Evolutionary conservation across 148 eudicot genomes (phyloP).

Genomic region (Agrostemma githago): DNA sequence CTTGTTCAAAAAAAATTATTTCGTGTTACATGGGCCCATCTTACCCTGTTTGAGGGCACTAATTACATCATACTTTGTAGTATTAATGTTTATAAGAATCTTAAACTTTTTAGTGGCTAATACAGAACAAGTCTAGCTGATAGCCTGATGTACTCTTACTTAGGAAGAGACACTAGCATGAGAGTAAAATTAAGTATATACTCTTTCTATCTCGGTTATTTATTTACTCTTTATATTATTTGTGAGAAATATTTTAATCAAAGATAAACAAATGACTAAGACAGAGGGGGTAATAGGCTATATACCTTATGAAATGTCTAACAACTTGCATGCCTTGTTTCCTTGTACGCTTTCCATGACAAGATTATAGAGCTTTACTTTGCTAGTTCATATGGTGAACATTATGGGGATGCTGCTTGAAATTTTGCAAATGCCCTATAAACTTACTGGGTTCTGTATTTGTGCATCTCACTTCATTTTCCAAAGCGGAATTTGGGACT

Average conservation of each 20-base stretch:
- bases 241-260: no score
- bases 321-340: slow-evolving; percentile 5
- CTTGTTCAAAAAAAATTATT: background rate
- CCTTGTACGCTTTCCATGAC: background rate
- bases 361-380: background rate
- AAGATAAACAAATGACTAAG: no score
- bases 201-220: no score
- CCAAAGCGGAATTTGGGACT: background rate
- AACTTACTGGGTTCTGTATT: background rate
- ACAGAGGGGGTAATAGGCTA: background rate
- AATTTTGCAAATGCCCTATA: background rate
- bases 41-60: background rate
- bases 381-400: background rate
- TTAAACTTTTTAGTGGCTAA: background rate
- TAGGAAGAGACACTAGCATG: background rate
- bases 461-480: background rate
- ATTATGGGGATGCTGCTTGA: background rate
- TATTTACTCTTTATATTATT: no score
- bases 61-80: background rate
- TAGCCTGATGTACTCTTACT: background rate
- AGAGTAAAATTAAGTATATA: background rate
- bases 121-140: background rate
- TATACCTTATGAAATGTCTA: background rate
- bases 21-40: background rate
- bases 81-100: background rate